Evolutionary conservation across 1,139 yeast genomes (phyloP).

Genomic region (Candida freyschussii): DNA sequence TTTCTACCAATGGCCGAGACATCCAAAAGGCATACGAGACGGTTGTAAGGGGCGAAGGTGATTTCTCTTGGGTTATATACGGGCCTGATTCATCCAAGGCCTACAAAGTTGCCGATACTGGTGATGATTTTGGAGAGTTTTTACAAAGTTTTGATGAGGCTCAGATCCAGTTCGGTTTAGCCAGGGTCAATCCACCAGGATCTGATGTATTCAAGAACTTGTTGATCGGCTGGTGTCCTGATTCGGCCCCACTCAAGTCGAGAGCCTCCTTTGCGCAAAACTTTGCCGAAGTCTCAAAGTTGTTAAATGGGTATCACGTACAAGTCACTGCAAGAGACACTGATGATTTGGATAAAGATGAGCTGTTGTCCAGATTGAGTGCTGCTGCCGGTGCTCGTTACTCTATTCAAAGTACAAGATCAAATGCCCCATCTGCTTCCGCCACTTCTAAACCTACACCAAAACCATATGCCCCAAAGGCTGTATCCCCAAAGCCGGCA

Average conservation of each 20-base stretch:
- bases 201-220: slow-evolving; percentile 82
- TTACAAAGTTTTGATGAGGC: slow-evolving; percentile 82
- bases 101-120: slow-evolving; percentile 53
- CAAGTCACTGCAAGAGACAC: slow-evolving; percentile 95
- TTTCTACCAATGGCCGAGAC: slow-evolving; percentile 25
- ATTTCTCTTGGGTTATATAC: slow-evolving; percentile 56
- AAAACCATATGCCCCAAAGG: slow-evolving; percentile 16
- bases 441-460: slow-evolving; percentile 12
- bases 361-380: slow-evolving; percentile 69
- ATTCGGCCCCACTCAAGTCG: slow-evolving; percentile 71
- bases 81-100: slow-evolving; percentile 56
- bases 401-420: slow-evolving; percentile 49
- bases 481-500: slow-evolving; percentile 39
- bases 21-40: slow-evolving; percentile 60
- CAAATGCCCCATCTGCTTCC: slow-evolving; percentile 24
- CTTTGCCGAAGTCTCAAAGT: slow-evolving; percentile 66
- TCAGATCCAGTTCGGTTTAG: slow-evolving; percentile 85
- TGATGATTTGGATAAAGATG: slow-evolving; percentile 81
- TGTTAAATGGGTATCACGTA: slow-evolving; percentile 81
- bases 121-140: slow-evolving; percentile 68
- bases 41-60: slow-evolving; percentile 58
- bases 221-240: slow-evolving; percentile 92
- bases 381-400: slow-evolving; percentile 97
- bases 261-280: slow-evolving; percentile 72
- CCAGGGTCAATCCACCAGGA: slow-evolving; percentile 84